phyloP scores from a whole-genome alignment of 2,329 filamentous ascomycete genomes.

The Diaporthe destruens region DNA sequence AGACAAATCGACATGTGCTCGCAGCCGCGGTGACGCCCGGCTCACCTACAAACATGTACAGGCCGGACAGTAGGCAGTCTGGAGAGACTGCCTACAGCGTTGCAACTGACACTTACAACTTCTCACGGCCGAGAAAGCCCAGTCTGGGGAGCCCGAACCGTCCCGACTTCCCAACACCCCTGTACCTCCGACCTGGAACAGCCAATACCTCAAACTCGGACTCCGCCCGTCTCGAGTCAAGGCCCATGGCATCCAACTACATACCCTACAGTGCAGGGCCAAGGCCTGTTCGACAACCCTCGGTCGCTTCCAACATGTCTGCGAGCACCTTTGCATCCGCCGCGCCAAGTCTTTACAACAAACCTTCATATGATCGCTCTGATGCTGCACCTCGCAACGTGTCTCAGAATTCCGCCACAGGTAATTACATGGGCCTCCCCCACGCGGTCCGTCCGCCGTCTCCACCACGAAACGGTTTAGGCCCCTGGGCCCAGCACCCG shows the following conservation, averaged over 20 bases:
- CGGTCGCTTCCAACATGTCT: conserved; percentile 39
- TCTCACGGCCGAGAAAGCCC: conserved; percentile 69
- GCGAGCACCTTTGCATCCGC: conserved; percentile 36
- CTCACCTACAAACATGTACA: conserved; percentile 46
- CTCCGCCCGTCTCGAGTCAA: conserved; percentile 38
- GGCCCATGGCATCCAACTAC: conserved; percentile 28
- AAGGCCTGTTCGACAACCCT: conserved; percentile 34
- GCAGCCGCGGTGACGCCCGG: conserved; percentile 41
- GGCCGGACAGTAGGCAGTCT: conserved; percentile 49
- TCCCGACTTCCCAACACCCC: conserved; percentile 32
- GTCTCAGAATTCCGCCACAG: conserved; percentile 42
- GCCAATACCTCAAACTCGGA: conserved; percentile 38
- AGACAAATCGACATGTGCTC: conserved; percentile 44
- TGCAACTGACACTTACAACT: conserved; percentile 61
- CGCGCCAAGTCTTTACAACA: conserved; percentile 37
- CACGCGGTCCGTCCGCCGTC: conserved; percentile 39
- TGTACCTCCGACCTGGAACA: conserved; percentile 39
- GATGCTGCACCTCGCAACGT: conserved; percentile 38
- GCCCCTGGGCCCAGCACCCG: conserved; percentile 47
- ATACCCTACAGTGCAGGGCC: conserved; percentile 33
- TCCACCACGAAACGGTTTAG: conserved; percentile 39
- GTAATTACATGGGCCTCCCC: conserved; percentile 40
- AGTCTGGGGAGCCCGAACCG: conserved; percentile 57
- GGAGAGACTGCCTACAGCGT: conserved; percentile 50
- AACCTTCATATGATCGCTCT: conserved; percentile 39